Conservation (phyloP, 257 asterid species). For the Solanum rostratum region DNA sequence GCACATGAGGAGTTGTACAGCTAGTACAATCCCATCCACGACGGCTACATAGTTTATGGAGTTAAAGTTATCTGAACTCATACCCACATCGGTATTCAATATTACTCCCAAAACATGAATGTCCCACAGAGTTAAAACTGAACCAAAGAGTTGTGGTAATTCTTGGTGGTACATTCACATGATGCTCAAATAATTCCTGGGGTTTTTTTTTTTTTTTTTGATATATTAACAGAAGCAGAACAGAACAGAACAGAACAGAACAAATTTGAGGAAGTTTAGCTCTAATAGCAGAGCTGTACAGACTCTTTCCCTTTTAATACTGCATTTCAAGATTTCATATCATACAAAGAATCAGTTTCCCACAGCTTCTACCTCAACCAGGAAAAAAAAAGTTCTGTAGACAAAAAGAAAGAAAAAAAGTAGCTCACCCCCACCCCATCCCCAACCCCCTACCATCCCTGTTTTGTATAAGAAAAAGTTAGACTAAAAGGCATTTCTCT, state of each 20-base stretch:
- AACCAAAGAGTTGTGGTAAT: neutral
- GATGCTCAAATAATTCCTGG: neutral
- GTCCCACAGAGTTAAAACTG: too few relatives aligned
- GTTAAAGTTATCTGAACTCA: too few relatives aligned
- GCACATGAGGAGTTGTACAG: too few relatives aligned
- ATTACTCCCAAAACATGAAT: too few relatives aligned
- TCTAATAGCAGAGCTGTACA: neutral
- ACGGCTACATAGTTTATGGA: too few relatives aligned
- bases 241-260: neutral
- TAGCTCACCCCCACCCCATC: neutral
- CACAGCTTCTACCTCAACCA: neutral
- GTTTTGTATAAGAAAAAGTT: neutral
- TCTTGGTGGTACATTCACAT: neutral
- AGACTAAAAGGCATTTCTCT: neutral
- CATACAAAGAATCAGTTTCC: neutral
- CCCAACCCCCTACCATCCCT: neutral
- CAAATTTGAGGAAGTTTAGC: neutral
- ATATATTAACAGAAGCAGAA: neutral
- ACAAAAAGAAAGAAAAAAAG: neutral
- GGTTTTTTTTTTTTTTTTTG: neutral
- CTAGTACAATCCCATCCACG: too few relatives aligned
- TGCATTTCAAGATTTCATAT: neutral
- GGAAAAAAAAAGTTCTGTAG: neutral
- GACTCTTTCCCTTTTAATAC: neutral
- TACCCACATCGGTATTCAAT: too few relatives aligned